phyloP scores from a whole-genome alignment of 2,329 filamentous ascomycete genomes.

The Pseudopyrenochaeta lycopersici region DNA sequence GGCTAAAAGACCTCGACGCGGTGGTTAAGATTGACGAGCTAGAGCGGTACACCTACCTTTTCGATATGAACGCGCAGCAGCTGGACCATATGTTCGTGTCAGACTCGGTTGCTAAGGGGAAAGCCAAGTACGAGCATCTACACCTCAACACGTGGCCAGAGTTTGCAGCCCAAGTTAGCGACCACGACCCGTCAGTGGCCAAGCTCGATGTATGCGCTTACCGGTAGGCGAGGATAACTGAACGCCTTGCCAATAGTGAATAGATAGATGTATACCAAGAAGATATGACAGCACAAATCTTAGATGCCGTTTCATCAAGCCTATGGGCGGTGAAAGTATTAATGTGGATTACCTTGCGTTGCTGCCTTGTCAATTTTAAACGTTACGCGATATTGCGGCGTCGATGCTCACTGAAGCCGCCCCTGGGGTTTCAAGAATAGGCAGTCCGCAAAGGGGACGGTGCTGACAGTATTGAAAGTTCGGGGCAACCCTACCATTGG shows the following conservation, averaged over 20 bases:
- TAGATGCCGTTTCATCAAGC: neutral
- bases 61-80: constrained; percentile 73
- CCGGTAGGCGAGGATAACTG: constrained; percentile 7
- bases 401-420: neutral
- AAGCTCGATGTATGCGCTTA: constrained; percentile 66
- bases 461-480: constrained; percentile 3
- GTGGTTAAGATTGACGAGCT: constrained; percentile 59
- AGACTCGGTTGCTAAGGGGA: constrained; percentile 54
- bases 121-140: constrained; percentile 68
- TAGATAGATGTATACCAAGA: constrained; percentile 3
- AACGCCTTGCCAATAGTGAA: neutral
- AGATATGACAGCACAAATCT: neutral
- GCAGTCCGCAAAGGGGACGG: neutral
- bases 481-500: constrained; percentile 5
- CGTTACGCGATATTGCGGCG: constrained; percentile 24
- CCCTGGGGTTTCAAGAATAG: neutral
- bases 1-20: constrained; percentile 70
- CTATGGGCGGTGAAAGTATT: neutral
- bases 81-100: constrained; percentile 77
- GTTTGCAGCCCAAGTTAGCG: constrained; percentile 65
- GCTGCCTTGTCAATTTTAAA: constrained; percentile 11
- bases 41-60: constrained; percentile 77
- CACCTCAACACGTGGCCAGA: constrained; percentile 76
- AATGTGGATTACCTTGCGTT: constrained; percentile 2
- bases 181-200: constrained; percentile 75